Evolutionary conservation across 306 rosid species (phyloP).

Genomic region (Ormosia emarginata): DNA sequence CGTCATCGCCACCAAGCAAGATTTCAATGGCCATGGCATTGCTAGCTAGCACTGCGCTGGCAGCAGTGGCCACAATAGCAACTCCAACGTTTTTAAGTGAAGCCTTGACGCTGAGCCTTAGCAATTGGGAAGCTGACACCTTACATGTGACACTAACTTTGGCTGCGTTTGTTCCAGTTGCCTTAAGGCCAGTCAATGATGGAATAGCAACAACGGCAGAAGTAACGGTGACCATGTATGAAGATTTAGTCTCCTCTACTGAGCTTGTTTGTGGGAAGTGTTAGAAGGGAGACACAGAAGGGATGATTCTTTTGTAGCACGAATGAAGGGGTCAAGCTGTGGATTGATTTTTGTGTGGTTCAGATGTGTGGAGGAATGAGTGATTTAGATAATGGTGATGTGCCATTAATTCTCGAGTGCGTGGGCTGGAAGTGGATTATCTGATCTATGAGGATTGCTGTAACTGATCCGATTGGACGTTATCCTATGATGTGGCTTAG

Average conservation of each 20-base stretch:
- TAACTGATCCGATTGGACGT: conserved; percentile 59
- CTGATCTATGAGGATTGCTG: conserved; percentile 17
- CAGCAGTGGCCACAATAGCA: conserved; percentile 76
- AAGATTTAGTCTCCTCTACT: neutral
- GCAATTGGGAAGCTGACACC: conserved; percentile 32
- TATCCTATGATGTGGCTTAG: conserved; percentile 61
- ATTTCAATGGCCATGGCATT: conserved; percentile 76
- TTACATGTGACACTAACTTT: conserved; percentile 32
- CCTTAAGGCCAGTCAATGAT: conserved; percentile 73
- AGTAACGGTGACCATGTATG: conserved; percentile 68
- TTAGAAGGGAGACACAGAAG: neutral
- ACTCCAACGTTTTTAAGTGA: conserved; percentile 75
- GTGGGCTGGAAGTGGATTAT: conserved; percentile 33
- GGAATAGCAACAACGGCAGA: conserved; percentile 75
- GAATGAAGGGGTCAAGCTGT: neutral
- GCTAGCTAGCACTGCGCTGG: conserved; percentile 69
- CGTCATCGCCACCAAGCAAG: conserved; percentile 66
- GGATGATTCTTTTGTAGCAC: conserved; percentile 16
- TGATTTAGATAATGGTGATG: conserved; percentile 21
- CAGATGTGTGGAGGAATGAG: neutral
- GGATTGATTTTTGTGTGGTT: conserved; percentile 49
- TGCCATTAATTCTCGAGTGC: too few species aligned
- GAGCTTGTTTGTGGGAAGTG: neutral
- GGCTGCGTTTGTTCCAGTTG: neutral
- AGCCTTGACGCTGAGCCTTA: conserved; percentile 52